Evolutionary conservation across 768 basidiomycete genomes (phyloP).

Genomic region (Boletus subparvulus): DNA sequence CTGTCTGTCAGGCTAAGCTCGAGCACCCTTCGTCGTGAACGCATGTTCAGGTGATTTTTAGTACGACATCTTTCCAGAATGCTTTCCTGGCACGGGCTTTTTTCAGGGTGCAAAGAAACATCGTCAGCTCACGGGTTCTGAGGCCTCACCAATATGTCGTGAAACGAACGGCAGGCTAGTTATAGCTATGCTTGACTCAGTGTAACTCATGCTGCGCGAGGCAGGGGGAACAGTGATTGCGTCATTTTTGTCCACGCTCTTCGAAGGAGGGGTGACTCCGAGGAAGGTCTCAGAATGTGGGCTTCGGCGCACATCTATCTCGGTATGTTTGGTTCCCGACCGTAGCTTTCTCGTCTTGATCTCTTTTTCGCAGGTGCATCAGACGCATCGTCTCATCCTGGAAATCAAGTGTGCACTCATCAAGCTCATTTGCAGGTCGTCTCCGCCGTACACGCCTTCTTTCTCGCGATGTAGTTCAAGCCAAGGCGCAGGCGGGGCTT

Average conservation of each 20-base stretch:
- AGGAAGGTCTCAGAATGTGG: too few relatives aligned
- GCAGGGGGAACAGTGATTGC: constrained; percentile 13
- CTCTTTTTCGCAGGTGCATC: background rate
- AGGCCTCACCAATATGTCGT: too few relatives aligned
- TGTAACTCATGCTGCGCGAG: constrained; percentile 10
- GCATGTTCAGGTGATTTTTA: constrained; percentile 7
- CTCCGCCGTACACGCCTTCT: constrained; percentile 24
- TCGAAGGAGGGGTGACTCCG: constrained; percentile 11
- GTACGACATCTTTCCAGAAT: constrained; percentile 34
- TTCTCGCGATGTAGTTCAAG: too few relatives aligned
- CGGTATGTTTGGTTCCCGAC: background rate
- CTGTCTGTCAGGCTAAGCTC: constrained; percentile 11
- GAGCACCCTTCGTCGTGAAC: too few relatives aligned
- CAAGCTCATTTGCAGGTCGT: constrained; percentile 8
- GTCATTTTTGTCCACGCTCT: constrained; percentile 19
- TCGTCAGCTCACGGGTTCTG: constrained; percentile 34
- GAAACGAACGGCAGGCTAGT: too few relatives aligned
- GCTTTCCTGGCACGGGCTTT: constrained; percentile 38
- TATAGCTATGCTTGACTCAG: too few relatives aligned
- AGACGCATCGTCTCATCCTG: too few relatives aligned
- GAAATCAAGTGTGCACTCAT: too few relatives aligned
- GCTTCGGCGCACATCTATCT: too few relatives aligned
- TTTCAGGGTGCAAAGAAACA: constrained; percentile 30
- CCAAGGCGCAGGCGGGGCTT: too few relatives aligned
- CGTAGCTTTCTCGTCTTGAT: background rate